Conservation (phyloP, 2,329 filamentous ascomycete species). For the Aureobasidium sp. region DNA sequence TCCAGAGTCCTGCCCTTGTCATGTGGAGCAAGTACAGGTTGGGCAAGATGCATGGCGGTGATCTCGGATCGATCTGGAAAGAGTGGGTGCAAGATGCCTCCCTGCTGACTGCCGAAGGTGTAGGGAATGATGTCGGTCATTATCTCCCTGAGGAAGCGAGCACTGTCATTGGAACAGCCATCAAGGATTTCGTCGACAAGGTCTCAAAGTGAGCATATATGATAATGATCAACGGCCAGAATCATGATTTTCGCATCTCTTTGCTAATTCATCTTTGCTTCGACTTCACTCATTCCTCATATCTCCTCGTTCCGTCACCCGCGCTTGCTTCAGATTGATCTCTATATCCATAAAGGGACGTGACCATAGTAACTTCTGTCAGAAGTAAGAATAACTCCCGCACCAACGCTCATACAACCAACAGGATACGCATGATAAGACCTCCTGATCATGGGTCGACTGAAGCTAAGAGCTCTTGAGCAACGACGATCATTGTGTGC, state of each 20-base stretch:
- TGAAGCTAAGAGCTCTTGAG: too few species aligned
- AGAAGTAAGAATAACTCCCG: too few species aligned
- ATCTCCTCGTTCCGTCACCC: too few species aligned
- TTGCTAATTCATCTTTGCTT: neutral
- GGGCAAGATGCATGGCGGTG: conserved; percentile 33
- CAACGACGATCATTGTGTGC: too few species aligned
- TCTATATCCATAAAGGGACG: too few species aligned
- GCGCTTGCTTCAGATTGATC: too few species aligned
- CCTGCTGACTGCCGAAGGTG: conserved; percentile 25
- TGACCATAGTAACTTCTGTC: too few species aligned
- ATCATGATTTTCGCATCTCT: neutral
- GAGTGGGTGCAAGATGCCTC: conserved; percentile 35
- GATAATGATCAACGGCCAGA: neutral
- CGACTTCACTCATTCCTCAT: neutral
- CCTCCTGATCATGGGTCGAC: too few species aligned
- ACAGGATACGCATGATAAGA: too few species aligned
- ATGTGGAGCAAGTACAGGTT: conserved; percentile 37
- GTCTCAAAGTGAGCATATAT: conserved; percentile 6
- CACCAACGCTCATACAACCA: too few species aligned
- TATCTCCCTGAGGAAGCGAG: conserved; percentile 41
- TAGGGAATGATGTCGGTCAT: conserved; percentile 36
- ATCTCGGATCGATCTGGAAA: conserved; percentile 38
- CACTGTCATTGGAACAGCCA: conserved; percentile 25
- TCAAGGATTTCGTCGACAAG: conserved; percentile 19
- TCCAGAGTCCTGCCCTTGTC: conserved; percentile 36